Evolutionary conservation across 305 asterid species (phyloP), one percentile per base, ranked within the genome.

Genomic region (Lippia alba): DNA sequence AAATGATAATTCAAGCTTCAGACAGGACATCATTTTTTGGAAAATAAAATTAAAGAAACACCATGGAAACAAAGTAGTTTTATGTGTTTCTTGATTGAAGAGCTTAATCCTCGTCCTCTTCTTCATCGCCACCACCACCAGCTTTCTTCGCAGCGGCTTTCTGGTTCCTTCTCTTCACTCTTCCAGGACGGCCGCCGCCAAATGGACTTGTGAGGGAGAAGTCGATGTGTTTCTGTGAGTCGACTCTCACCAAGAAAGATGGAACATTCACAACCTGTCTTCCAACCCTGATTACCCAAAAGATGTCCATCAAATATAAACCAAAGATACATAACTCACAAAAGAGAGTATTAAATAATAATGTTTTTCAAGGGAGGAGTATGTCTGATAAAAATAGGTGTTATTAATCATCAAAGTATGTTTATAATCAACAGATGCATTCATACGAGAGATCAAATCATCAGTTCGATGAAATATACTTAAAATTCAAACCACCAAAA

Each of bases 151-250:
- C 59, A 16, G 84, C 84, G 9, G 84, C 75, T 56, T 80, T 80
- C 64, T 70, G 82, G 82, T 80, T 80, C 84, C 24, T 80, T 77
- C 84, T 75, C 72, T 80, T 80, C 9, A 80, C 84, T 57, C 84
- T 74, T 39, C 84, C 84, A 53, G 84, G 30, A 36, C 84, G 76
- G 33, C 84, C 84, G 41, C 84, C 84, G 2, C 84, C 84, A 16
- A 80, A 80, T 11, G 81, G 84, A 55, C 81, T 80, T 11, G 84
- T 80, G 10, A 80, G 76, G 6, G 83, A 79, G 73, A 79, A 79
- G 60, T 79, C 83, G 6, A 79, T 79, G 49, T 79, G 83, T 20
- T 79, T 75, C 75, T 79, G 83, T 0, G 83, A 79, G 69, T 80
- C 81, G 1, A 80, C 79, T 61, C 79, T 73, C 74, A 80, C 84